Evolutionary conservation across 352 stramenopile genomes (phyloP).

Genomic region (Phytophthora pinifolia): DNA sequence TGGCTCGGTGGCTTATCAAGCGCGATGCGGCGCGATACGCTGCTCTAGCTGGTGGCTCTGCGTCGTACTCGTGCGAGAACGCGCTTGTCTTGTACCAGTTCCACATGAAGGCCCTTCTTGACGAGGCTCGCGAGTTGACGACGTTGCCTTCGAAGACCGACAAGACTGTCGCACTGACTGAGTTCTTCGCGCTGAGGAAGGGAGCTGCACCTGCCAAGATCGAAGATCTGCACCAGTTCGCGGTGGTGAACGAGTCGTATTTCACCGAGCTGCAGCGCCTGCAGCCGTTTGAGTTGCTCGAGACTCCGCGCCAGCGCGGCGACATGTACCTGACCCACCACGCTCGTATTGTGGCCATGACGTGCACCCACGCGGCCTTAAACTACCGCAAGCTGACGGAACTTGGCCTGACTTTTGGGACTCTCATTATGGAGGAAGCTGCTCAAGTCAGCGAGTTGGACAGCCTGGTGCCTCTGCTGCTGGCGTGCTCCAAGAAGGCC

Average conservation of each 20-base stretch:
- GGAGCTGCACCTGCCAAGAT: conserved; percentile 19
- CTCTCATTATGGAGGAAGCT: conserved; percentile 95
- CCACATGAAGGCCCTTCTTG: conserved; percentile 85
- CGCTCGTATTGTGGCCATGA: conserved; percentile 95
- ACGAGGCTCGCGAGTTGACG: conserved; percentile 26
- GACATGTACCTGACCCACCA: conserved; percentile 97
- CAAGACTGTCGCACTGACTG: conserved; percentile 19
- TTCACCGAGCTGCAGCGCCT: conserved; percentile 94
- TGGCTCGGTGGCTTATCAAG: conserved; percentile 89
- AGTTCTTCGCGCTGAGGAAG: conserved; percentile 47
- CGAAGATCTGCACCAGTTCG: conserved; percentile 45
- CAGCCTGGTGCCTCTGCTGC: conserved; percentile 89
- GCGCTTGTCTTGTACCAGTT: conserved; percentile 94
- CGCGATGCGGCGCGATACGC: conserved; percentile 33
- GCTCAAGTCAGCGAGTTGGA: conserved; percentile 95
- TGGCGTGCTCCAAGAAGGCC: conserved; percentile 59
- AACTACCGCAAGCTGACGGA: conserved; percentile 83
- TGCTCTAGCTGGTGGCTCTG: conserved; percentile 57
- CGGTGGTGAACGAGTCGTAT: conserved; percentile 76
- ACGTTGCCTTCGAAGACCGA: conserved; percentile 24
- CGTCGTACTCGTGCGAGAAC: conserved; percentile 96
- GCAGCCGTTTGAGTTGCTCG: conserved; percentile 95
- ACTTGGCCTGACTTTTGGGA: conserved; percentile 83
- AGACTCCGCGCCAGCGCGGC: conserved; percentile 86
- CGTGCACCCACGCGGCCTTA: conserved; percentile 94